Base-by-base conservation (phyloP, 2,329 filamentous ascomycete genomes). In the Nigrospora osmanthi region DNA sequence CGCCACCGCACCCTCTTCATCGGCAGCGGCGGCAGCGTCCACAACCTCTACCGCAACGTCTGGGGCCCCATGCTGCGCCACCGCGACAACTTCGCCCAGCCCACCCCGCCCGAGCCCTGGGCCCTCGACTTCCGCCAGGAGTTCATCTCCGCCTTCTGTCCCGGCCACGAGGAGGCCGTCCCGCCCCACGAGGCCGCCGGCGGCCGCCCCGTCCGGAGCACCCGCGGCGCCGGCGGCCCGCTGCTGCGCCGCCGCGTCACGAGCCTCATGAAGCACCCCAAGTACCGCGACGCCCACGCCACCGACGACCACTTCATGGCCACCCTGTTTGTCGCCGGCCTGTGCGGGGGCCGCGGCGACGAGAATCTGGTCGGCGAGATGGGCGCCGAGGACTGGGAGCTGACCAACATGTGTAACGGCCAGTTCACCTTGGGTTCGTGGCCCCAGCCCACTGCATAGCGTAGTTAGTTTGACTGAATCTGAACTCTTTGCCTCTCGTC, bases 241-340 rank as follows among this genome's bases (percentile, higher is more conserved):
- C 58, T 61, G 23, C 56, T 85, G 40, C 61, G 79, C 3, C 66
- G 75, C 3, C 74, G 70, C 0, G 68, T 82, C 44, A 79, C 78
- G 2, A 68, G 80, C 30, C 56, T 85, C 52, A 85, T 85, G 80
- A 85, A 85, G 65, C 77, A 85, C 54, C 81, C 81, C 0, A 66
- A 69, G 39, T 86, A 75, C 54, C 64, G 81, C 14, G 81, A 85
- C 52, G 82, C 83, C 0, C 82, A 86, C 62, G 81, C 71, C 1
- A 85, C 82, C 0, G 82, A 87, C 54, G 83, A 86, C 57, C 81
- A 86, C 55, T 85, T 82, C 51, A 84, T 85, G 76, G 66, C 80
- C 1, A 70, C 76, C 3, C 66, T 80, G 54, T 86, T 85, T 61
- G 73, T 81, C 0, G 77, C 80, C 0, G 82, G 82, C 1, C 65